phyloP scores from a whole-genome alignment of 345 rosid genomes.

The Linum lewisii region DNA sequence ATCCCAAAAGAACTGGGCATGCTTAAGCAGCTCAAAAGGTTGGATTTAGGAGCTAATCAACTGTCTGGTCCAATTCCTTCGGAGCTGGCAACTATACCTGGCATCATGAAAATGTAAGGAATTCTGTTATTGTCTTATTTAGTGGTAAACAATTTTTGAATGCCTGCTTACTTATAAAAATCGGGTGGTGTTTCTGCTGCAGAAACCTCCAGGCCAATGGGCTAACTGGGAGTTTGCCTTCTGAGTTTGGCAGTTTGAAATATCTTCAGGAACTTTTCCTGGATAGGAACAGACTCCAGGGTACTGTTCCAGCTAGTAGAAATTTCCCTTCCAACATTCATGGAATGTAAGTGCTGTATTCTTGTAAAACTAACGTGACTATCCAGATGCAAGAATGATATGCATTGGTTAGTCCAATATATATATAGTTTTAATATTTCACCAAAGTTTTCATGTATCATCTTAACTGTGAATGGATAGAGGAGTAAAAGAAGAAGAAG shows the following conservation, averaged over 20 bases:
- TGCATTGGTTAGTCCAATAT: background rate
- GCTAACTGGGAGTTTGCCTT: conserved; percentile 68
- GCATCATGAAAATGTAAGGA: conserved; percentile 15
- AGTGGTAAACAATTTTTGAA: conserved; percentile 1
- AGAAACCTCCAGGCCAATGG: conserved; percentile 96
- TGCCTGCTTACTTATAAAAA: conserved; percentile 7
- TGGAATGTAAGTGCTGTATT: conserved; percentile 42
- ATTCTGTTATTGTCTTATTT: conserved; percentile 1
- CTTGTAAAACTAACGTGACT: background rate
- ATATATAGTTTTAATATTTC: too few relatives aligned
- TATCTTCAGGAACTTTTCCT: conserved; percentile 67
- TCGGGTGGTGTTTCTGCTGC: conserved; percentile 19
- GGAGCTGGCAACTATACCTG: conserved; percentile 62
- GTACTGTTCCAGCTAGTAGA: conserved; percentile 53
- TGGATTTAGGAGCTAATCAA: conserved; percentile 90
- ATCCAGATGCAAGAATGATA: background rate
- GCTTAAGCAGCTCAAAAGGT: conserved; percentile 56
- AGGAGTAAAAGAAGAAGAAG: background rate
- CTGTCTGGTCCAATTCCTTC: conserved; percentile 74
- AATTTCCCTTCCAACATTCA: conserved; percentile 21
- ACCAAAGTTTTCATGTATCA: background rate
- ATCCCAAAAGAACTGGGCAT: conserved; percentile 85
- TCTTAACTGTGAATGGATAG: background rate
- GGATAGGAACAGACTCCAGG: conserved; percentile 85
- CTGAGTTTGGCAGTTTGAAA: conserved; percentile 69